A percentile compares a stretch with the other conserved stretches of the same genome.
Conservation (phyloP, 306 rosid genomes). For the Inga leiocalycina region DNA sequence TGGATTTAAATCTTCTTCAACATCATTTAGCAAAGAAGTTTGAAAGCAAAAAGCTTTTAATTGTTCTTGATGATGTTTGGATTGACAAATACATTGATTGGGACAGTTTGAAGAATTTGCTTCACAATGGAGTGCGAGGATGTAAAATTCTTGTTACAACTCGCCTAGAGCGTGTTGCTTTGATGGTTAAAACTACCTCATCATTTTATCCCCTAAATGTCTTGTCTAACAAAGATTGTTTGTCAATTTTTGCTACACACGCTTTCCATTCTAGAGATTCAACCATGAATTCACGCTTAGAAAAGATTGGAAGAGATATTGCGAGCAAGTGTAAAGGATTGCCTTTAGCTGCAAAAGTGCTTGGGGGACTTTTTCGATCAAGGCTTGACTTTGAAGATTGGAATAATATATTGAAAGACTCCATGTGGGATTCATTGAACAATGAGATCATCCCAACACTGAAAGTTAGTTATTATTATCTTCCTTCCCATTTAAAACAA, state of each 20-base stretch:
- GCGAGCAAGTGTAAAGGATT: slow-evolving; percentile 23
- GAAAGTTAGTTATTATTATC: slow-evolving; percentile 16
- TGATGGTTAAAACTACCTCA: not conserved
- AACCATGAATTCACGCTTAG: not conserved
- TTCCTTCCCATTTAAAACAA: slow-evolving; percentile 13
- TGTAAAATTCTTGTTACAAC: slow-evolving; percentile 33
- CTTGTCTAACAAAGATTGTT: not conserved
- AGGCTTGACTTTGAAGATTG: not conserved
- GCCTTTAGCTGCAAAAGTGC: slow-evolving; percentile 11
- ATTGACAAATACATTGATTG: not conserved
- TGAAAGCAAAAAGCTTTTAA: not conserved
- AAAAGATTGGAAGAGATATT: not conserved
- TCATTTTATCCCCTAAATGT: not conserved
- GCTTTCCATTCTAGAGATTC: not conserved
- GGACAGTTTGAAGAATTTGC: not conserved
- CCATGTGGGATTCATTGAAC: not conserved
- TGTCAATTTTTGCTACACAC: slow-evolving; percentile 1
- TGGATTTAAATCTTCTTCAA: not conserved
- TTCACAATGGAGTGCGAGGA: not conserved
- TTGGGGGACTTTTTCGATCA: slow-evolving; percentile 16
- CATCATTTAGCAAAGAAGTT: not conserved
- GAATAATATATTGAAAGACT: not conserved
- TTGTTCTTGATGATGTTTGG: slow-evolving; percentile 36
- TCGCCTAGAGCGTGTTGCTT: not conserved
- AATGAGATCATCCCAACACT: not conserved